Evolutionary conservation across 2,329 filamentous ascomycete genomes (phyloP).

Genomic region (Diaporthe velutina): DNA sequence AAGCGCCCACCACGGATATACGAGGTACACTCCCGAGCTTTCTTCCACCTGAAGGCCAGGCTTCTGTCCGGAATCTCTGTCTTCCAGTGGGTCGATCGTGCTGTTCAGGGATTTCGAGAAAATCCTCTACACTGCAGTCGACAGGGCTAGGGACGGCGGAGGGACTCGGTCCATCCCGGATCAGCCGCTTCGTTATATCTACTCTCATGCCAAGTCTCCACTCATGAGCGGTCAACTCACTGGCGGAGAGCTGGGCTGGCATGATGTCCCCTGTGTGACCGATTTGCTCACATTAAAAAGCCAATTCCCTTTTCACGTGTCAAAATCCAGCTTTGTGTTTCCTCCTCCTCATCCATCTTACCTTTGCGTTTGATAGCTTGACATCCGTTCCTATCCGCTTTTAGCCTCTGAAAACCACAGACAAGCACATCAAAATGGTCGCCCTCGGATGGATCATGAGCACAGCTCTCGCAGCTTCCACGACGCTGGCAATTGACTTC

Average conservation of each 20-base stretch:
- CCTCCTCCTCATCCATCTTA: neutral
- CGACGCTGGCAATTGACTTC: slow-evolving; percentile 8
- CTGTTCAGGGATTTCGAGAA: neutral
- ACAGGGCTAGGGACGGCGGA: neutral
- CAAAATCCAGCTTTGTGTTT: too few species aligned
- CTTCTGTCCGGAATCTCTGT: neutral
- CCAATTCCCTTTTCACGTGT: slow-evolving; percentile 17
- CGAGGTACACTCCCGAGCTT: neutral
- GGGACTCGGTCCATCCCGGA: neutral
- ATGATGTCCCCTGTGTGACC: neutral
- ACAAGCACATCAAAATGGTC: slow-evolving; percentile 10
- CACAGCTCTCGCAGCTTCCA: slow-evolving; percentile 27
- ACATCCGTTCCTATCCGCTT: too few species aligned
- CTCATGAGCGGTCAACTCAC: neutral
- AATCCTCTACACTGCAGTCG: neutral
- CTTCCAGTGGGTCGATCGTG: slow-evolving; percentile 4
- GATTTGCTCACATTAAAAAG: neutral
- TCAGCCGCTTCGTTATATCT: neutral
- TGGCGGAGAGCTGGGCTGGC: neutral
- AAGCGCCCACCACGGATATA: slow-evolving; percentile 6
- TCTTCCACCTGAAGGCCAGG: neutral
- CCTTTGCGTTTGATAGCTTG: neutral
- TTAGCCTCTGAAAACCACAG: neutral
- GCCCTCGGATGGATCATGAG: slow-evolving; percentile 26
- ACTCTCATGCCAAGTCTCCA: neutral